Percentiles rank a stretch among this genome's conserved stretches.
These are phyloP conservation scores for Pestalotiopsis sp. DNA, from an alignment of 2,329 filamentous ascomycete species.

Conservation along the genomic window DNA sequence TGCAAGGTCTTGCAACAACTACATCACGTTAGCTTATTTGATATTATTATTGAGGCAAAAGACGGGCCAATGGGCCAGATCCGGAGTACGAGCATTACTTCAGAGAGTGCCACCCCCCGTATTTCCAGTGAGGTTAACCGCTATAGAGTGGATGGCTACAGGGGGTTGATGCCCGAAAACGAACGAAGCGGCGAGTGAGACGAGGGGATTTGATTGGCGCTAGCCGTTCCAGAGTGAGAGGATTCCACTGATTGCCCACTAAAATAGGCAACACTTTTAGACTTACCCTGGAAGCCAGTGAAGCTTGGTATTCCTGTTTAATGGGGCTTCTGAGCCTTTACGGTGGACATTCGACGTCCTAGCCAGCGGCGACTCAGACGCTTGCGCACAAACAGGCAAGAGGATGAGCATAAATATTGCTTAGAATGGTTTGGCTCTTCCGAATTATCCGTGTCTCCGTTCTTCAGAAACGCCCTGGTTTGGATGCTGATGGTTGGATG, in stretches of 20 bases:
- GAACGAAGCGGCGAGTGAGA: neutral
- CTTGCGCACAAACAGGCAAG: slow-evolving; percentile 1
- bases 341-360: neutral
- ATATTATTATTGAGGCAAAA: neutral
- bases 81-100: neutral
- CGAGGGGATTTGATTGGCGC: neutral
- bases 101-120: neutral
- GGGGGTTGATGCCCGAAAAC: neutral
- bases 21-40: neutral
- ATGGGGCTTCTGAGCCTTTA: slow-evolving; percentile 1
- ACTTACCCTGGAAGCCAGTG: neutral
- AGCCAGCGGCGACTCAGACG: neutral
- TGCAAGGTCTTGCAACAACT: neutral
- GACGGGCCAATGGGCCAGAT: neutral
- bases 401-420: neutral
- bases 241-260: neutral
- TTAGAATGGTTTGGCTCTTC: slow-evolving; percentile 1
- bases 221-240: neutral
- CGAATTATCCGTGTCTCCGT: slow-evolving; percentile 2
- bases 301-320: slow-evolving; percentile 1
- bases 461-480: neutral
- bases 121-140: neutral
- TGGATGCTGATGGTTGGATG: neutral
- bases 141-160: neutral
- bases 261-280: neutral